These are phyloP conservation scores for Podila clonocystis DNA, from an alignment of 192 early-diverging fungal species.

Conservation along the genomic window DNA sequence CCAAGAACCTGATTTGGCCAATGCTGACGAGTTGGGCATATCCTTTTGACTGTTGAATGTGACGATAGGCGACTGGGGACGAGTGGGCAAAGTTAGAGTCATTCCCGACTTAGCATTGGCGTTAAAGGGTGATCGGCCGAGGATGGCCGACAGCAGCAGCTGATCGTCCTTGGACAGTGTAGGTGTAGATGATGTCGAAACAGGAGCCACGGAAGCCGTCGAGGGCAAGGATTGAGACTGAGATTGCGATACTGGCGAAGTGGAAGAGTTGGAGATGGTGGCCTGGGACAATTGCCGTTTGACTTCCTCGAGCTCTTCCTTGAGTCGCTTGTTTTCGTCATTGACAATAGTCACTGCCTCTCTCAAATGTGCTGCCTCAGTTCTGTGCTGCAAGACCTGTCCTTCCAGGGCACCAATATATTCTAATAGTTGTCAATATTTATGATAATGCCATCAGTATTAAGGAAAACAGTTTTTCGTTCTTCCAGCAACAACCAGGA, in stretches of 20 bases:
- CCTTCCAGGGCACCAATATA: constrained; percentile 40
- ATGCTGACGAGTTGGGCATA: constrained; percentile 31
- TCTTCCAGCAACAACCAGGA: not conserved
- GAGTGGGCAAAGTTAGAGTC: constrained; percentile 14
- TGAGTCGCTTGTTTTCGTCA: constrained; percentile 38
- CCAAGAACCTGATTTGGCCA: constrained; percentile 14
- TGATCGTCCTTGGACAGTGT: constrained; percentile 24
- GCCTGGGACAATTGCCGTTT: constrained; percentile 17
- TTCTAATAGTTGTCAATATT: constrained; percentile 5
- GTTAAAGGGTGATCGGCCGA: constrained; percentile 16
- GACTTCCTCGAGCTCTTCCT: constrained; percentile 26
- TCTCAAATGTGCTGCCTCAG: constrained; percentile 35
- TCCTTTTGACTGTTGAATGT: constrained; percentile 35
- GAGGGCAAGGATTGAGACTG: constrained; percentile 1
- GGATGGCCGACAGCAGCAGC: constrained; percentile 17
- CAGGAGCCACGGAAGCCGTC: not conserved
- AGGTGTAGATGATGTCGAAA: not conserved
- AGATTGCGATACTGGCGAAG: not conserved
- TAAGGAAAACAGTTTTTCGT: not conserved
- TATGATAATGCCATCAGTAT: not conserved
- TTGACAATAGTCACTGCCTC: constrained; percentile 36
- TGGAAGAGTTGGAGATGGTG: constrained; percentile 11
- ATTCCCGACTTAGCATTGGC: constrained; percentile 16
- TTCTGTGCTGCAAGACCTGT: constrained; percentile 45
- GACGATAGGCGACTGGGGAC: constrained; percentile 22